Percentiles rank a stretch among this genome's conserved stretches.
These are phyloP conservation scores for Phytophthora colocasiae DNA, from an alignment of 352 stramenopile species.

Conservation along the genomic window DNA sequence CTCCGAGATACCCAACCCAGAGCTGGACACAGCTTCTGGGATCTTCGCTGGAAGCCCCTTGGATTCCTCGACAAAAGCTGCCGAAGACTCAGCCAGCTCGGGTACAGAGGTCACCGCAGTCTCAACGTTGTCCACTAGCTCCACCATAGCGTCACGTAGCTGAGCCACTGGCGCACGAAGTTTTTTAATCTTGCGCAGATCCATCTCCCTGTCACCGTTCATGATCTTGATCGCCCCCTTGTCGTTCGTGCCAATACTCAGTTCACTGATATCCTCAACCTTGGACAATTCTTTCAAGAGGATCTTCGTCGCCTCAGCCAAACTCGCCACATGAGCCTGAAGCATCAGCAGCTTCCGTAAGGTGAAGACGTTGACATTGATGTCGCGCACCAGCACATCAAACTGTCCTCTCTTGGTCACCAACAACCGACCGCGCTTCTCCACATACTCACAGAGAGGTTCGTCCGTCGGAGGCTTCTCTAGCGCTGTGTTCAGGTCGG, in stretches of 20 bases:
- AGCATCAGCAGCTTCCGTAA: slow-evolving; percentile 54
- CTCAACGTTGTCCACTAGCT: slow-evolving; percentile 61
- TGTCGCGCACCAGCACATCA: slow-evolving; percentile 28
- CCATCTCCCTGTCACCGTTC: slow-evolving; percentile 50
- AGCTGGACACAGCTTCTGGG: slow-evolving; percentile 47
- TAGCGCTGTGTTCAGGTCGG: slow-evolving; percentile 43
- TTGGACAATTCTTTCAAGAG: slow-evolving; percentile 57
- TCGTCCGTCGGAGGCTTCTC: slow-evolving; percentile 42
- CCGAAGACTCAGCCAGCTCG: slow-evolving; percentile 49
- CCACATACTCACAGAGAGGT: slow-evolving; percentile 34
- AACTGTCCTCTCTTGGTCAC: slow-evolving; percentile 29
- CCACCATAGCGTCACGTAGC: slow-evolving; percentile 57
- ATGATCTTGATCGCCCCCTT: slow-evolving; percentile 53
- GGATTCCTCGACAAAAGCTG: slow-evolving; percentile 46
- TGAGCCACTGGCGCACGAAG: slow-evolving; percentile 46
- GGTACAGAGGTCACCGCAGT: slow-evolving; percentile 55
- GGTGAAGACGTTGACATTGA: slow-evolving; percentile 33
- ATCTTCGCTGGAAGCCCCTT: slow-evolving; percentile 54
- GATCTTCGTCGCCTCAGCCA: slow-evolving; percentile 45
- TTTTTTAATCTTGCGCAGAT: slow-evolving; percentile 58
- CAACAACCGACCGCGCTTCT: slow-evolving; percentile 47
- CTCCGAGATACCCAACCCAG: slow-evolving; percentile 50
- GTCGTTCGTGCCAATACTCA: slow-evolving; percentile 50
- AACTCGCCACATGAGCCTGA: slow-evolving; percentile 39
- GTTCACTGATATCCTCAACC: slow-evolving; percentile 42